Evolutionary conservation across 148 eudicot species (phyloP), one percentile per base, ranked within the genome.

Genomic region (Persicaria tinctoria): DNA sequence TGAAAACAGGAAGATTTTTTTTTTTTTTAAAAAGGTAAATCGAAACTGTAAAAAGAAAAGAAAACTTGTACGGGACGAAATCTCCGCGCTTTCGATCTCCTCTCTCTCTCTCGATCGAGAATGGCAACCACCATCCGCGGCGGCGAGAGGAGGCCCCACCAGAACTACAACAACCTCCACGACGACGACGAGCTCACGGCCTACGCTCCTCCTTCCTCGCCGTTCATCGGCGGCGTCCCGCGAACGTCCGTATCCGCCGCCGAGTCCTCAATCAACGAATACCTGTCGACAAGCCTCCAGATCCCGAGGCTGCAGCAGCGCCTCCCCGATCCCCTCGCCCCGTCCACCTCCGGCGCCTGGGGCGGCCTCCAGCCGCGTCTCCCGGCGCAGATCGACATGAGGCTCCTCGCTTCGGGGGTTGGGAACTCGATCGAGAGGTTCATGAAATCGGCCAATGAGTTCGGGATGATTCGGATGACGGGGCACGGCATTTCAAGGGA

Each of bases 401-500:
- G 78, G 45, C 82, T 83, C 0, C 63, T 92, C 3, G 56, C 47
- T 1, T 79, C 83, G 1, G 17, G 91, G 8, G 89, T 88, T 10
- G 80, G 77, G 1, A 82, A 81, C 71, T 79, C 91, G 10, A 82
- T 88, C n/a, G 82, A 84, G 38, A 69, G 82, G 75, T 11, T 90
- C 69, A 38, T 92, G 70, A 73, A 78, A 46, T 85, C 90, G 5
- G 87, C 83, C 0, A 56, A 47, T 48, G 85, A 87, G 70, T 85
- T 83, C 48, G 97, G 92, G 11, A 86, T 83, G 66, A 83, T 88
- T 38, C 72, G 83, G 75, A 86, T 92, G 32, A 77, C 72, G 0
- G 86, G 90, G 38, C 94, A 92, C 77, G 94, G 89, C 60, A 85
- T 92, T 0, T 41, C 71, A 16, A 44, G 72, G 7, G 85, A 87